Evolutionary conservation across 2,329 filamentous ascomycete genomes (phyloP).

Genomic region (Emergomyces africanus): DNA sequence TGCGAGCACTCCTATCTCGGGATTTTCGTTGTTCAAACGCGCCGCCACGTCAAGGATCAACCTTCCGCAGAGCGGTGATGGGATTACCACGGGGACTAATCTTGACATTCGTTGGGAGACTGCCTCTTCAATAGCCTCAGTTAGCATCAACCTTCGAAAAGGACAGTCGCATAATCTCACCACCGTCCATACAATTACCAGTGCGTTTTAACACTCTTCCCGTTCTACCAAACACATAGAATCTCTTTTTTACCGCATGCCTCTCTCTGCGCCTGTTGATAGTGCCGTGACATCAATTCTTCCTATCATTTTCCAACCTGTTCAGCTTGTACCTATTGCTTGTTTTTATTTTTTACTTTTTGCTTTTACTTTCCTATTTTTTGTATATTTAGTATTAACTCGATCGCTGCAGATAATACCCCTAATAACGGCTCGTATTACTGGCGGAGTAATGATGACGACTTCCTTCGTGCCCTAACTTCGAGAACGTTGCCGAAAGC

Average conservation of each 20-base stretch:
- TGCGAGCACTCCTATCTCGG: neutral
- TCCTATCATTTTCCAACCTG: neutral
- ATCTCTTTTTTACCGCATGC: neutral
- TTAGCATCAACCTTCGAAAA: conserved; percentile 8
- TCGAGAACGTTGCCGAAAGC: conserved; percentile 3
- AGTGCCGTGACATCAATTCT: neutral
- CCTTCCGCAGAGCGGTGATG: conserved; percentile 3
- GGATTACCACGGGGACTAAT: conserved; percentile 6
- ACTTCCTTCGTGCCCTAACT: conserved; percentile 4
- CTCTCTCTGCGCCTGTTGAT: neutral
- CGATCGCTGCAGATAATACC: conserved; percentile 1
- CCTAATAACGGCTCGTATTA: conserved; percentile 9
- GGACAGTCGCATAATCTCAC: conserved; percentile 5
- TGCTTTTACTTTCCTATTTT: too few species aligned
- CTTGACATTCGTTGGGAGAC: conserved; percentile 7
- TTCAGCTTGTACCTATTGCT: neutral
- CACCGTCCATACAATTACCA: conserved; percentile 7
- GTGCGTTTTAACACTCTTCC: conserved; percentile 4
- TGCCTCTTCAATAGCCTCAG: neutral
- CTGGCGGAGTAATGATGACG: conserved; percentile 9
- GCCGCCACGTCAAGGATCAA: conserved; percentile 4
- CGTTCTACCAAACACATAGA: neutral
- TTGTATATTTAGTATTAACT: neutral
- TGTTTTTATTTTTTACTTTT: too few species aligned
- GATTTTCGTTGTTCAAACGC: conserved; percentile 4